Conservation (phyloP, 345 rosid genomes). For the Camelina neglecta region DNA sequence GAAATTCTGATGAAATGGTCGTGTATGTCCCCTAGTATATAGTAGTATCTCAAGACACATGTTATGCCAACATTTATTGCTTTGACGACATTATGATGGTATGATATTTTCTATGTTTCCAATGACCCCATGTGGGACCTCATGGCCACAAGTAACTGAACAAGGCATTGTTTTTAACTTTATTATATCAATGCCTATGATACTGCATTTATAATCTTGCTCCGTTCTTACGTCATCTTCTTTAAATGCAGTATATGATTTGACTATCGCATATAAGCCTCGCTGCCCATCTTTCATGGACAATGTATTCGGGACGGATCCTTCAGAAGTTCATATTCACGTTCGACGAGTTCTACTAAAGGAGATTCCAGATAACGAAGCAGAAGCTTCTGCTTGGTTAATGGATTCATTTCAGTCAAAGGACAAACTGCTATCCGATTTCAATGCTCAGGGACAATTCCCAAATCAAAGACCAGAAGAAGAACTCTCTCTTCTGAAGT, state of each 20-base stretch:
- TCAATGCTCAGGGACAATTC: conserved; percentile 64
- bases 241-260: conserved; percentile 72
- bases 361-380: conserved; percentile 56
- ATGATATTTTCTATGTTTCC: not conserved
- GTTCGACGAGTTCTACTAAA: conserved; percentile 55
- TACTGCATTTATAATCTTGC: not conserved
- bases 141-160: conserved; percentile 1
- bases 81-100: not conserved
- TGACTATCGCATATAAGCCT: conserved; percentile 75
- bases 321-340: conserved; percentile 85
- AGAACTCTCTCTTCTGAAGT: conserved; percentile 57
- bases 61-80: not conserved
- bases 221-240: not conserved
- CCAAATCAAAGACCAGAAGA: conserved; percentile 55
- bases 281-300: conserved; percentile 74
- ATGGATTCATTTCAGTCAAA: conserved; percentile 61
- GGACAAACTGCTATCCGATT: conserved; percentile 65
- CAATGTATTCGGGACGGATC: conserved; percentile 81
- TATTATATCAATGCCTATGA: no score
- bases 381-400: conserved; percentile 63
- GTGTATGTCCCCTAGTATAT: not conserved
- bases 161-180: conserved; percentile 7
- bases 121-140: conserved; percentile 6
- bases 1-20: not conserved
- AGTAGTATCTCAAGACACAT: not conserved